A percentile compares a stretch with the other conserved stretches of the same genome.
phyloP scores from a whole-genome alignment of 169 alveolate species.

The Hepatocystis sp. region DNA sequence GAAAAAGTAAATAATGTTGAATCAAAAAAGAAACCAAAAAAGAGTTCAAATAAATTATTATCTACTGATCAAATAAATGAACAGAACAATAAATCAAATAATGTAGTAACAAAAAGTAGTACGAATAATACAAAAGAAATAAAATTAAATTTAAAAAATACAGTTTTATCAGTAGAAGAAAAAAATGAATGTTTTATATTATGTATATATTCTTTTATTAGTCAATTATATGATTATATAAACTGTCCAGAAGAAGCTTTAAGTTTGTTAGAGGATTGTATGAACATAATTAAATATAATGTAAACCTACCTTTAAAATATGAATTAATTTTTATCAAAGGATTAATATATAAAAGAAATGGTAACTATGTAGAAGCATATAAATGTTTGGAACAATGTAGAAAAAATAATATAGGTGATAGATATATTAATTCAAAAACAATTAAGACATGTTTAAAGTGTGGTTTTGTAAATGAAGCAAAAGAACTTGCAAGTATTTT shows the following conservation, averaged over 20 bases:
- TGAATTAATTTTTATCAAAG: slow-evolving; percentile 61
- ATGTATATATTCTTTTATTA: slow-evolving; percentile 56
- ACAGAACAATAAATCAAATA: too few species aligned
- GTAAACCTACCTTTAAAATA: slow-evolving; percentile 24
- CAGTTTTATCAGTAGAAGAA: slow-evolving; percentile 37
- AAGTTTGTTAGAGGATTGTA: slow-evolving; percentile 23
- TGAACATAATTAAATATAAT: slow-evolving; percentile 27
- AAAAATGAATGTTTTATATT: slow-evolving; percentile 44
- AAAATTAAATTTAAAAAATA: slow-evolving; percentile 46
- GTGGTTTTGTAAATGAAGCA: slow-evolving; percentile 66
- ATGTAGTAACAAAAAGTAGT: too few species aligned
- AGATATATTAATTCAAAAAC: slow-evolving; percentile 62
- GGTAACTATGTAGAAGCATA: slow-evolving; percentile 61
- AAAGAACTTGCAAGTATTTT: slow-evolving; percentile 44
- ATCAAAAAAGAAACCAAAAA: too few species aligned
- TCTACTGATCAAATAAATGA: too few species aligned
- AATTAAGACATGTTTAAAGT: slow-evolving; percentile 35
- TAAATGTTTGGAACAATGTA: slow-evolving; percentile 37
- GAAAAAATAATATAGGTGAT: slow-evolving; percentile 47
- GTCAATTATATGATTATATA: slow-evolving; percentile 73
- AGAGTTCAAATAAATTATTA: too few species aligned
- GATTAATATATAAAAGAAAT: slow-evolving; percentile 70
- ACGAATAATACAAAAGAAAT: too few species aligned
- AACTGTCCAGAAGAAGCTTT: slow-evolving; percentile 39
- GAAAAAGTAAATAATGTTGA: too few species aligned